A percentile compares a stretch with the other conserved stretches of the same genome.
These are phyloP conservation scores for Aspergillus pseudotamarii DNA, from an alignment of 2,329 filamentous ascomycete species.

Conservation along the genomic window DNA sequence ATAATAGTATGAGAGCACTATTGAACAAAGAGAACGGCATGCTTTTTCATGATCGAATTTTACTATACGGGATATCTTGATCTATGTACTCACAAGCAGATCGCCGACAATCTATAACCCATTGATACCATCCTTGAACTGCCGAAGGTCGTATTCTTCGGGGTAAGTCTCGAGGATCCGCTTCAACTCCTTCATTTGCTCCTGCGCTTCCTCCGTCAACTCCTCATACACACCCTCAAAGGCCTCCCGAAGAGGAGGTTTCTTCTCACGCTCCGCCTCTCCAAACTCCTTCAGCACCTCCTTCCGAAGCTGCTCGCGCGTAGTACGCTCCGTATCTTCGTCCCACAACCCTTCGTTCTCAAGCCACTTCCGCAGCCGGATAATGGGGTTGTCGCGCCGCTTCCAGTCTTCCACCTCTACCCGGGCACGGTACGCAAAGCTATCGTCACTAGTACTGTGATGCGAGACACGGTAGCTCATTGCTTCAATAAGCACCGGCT, in stretches of 20 bases:
- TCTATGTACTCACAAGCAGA: slow-evolving; percentile 3
- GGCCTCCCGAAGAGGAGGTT: slow-evolving; percentile 55
- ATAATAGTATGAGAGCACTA: not conserved
- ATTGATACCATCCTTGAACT: slow-evolving; percentile 73
- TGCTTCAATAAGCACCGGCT: slow-evolving; percentile 84
- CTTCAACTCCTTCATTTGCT: slow-evolving; percentile 75
- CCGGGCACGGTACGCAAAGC: slow-evolving; percentile 89
- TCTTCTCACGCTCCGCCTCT: slow-evolving; percentile 64
- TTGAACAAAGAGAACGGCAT: not conserved
- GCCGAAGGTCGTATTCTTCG: slow-evolving; percentile 82
- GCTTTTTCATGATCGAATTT: not conserved
- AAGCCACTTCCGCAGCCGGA: slow-evolving; percentile 84
- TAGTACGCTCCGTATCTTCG: slow-evolving; percentile 76
- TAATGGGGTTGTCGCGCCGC: slow-evolving; percentile 83
- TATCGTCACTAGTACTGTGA: slow-evolving; percentile 95
- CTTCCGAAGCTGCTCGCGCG: slow-evolving; percentile 67
- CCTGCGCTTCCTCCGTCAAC: slow-evolving; percentile 74
- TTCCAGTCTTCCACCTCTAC: slow-evolving; percentile 97
- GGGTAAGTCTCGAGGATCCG: slow-evolving; percentile 83
- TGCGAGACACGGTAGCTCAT: slow-evolving; percentile 99
- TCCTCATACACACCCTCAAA: slow-evolving; percentile 92
- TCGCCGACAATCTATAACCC: slow-evolving; percentile 52
- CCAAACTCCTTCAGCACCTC: slow-evolving; percentile 83
- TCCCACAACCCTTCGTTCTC: slow-evolving; percentile 83
- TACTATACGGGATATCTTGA: slow-evolving; percentile 2